Evolutionary conservation across 2,329 filamentous ascomycete species (phyloP).

Genomic region (Fusarium buharicum): DNA sequence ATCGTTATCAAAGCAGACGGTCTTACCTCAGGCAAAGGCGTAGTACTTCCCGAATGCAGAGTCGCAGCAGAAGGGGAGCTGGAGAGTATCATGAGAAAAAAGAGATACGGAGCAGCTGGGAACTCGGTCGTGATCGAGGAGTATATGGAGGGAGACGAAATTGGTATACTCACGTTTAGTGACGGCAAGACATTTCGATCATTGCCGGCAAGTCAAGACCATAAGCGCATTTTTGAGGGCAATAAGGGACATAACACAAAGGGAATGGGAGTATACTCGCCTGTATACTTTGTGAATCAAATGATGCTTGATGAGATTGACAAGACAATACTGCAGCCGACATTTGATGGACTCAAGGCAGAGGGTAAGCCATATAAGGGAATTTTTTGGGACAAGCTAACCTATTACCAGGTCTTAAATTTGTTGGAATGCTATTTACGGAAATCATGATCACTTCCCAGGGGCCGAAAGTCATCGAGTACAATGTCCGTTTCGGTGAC

Average conservation of each 20-base stretch:
- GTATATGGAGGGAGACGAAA: slow-evolving; percentile 74
- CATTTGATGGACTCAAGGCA: slow-evolving; percentile 68
- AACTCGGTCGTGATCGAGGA: slow-evolving; percentile 79
- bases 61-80: slow-evolving; percentile 71
- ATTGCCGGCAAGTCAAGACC: slow-evolving; percentile 76
- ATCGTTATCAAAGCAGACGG: slow-evolving; percentile 81
- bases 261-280: slow-evolving; percentile 79
- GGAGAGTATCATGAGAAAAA: slow-evolving; percentile 73
- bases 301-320: slow-evolving; percentile 69
- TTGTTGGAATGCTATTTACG: neutral
- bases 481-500: neutral
- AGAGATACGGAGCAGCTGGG: slow-evolving; percentile 74
- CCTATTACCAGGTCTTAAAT: neutral
- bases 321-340: slow-evolving; percentile 68
- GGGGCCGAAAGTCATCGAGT: neutral
- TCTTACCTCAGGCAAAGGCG: slow-evolving; percentile 78
- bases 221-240: slow-evolving; percentile 75
- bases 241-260: slow-evolving; percentile 77
- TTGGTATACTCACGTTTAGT: slow-evolving; percentile 74
- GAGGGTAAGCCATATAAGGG: slow-evolving; percentile 55
- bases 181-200: slow-evolving; percentile 72
- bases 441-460: neutral
- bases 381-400: neutral
- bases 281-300: slow-evolving; percentile 64
- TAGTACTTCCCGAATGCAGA: slow-evolving; percentile 52